Evolutionary conservation across 345 rosid species (phyloP).

Genomic region (Euclidium syriacum): DNA sequence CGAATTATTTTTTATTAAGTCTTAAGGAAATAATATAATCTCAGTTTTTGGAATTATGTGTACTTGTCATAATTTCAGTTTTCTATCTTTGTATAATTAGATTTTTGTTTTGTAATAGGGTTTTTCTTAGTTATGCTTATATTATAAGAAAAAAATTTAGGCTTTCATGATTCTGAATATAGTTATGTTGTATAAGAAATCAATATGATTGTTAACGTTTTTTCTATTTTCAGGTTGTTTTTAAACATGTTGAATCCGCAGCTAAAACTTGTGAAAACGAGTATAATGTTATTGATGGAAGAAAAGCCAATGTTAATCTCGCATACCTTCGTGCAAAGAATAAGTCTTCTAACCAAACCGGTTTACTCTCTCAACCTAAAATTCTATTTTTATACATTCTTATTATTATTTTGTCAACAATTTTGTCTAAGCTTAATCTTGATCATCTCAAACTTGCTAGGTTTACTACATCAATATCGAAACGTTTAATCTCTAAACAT

Average conservation of each 20-base stretch:
- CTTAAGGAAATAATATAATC: no score
- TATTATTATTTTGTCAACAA: no score
- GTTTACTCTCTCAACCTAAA: neutral
- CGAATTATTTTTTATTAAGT: no score
- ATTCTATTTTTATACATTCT: neutral
- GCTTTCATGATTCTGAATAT: neutral
- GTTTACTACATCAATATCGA: no score
- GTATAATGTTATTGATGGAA: neutral
- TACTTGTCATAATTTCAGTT: no score
- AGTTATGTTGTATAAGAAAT: neutral
- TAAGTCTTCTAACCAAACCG: neutral
- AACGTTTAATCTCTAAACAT: no score
- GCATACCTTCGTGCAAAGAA: neutral
- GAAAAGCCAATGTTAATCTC: conserved; percentile 5
- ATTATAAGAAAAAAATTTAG: no score
- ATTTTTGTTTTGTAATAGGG: neutral
- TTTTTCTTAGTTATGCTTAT: no score
- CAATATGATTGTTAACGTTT: neutral
- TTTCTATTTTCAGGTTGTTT: neutral
- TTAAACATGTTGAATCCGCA: neutral
- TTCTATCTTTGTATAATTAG: no score
- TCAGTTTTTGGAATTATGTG: no score
- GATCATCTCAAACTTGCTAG: no score
- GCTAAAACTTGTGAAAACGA: neutral
- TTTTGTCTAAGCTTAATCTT: no score